phyloP scores from a whole-genome alignment of 2,329 filamentous ascomycete species.

The Metarhizium album region DNA sequence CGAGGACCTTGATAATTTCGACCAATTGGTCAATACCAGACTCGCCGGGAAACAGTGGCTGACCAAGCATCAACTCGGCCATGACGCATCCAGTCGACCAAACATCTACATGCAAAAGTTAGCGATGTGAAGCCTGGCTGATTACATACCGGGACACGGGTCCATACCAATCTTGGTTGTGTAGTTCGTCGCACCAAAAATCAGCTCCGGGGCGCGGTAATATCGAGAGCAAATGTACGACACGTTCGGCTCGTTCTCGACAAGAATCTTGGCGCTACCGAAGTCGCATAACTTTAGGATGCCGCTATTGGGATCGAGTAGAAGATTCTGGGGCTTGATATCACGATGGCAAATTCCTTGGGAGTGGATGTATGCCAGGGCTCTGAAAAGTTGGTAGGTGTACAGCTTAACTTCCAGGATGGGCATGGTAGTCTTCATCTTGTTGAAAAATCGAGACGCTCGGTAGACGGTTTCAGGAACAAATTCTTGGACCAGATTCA shows the following conservation, averaged over 20 bases:
- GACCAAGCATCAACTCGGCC: constrained; percentile 97
- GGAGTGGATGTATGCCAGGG: constrained; percentile 96
- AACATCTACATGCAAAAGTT: constrained; percentile 59
- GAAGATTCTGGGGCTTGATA: constrained; percentile 96
- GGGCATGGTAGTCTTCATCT: constrained; percentile 99
- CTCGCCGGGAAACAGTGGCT: constrained; percentile 94
- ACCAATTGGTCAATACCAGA: constrained; percentile 97
- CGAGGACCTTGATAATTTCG: constrained; percentile 98
- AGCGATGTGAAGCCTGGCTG: constrained; percentile 8
- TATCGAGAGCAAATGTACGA: constrained; percentile 99
- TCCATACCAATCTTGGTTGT: constrained; percentile 95
- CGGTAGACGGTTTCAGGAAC: constrained; percentile 98
- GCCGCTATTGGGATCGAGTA: constrained; percentile 83
- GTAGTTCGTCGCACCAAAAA: constrained; percentile 98
- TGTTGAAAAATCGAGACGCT: constrained; percentile 98
- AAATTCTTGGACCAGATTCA: constrained; percentile 96
- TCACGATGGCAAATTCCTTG: constrained; percentile 98
- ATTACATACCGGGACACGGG: not conserved
- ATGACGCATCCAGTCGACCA: constrained; percentile 99
- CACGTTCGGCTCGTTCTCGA: constrained; percentile 97
- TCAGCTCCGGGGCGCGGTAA: constrained; percentile 94
- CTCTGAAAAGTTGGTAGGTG: constrained; percentile 98
- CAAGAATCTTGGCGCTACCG: constrained; percentile 94
- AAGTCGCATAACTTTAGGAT: constrained; percentile 98
- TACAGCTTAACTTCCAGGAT: constrained; percentile 98